Percentiles rank a stretch among this genome's conserved stretches.
These are phyloP conservation scores for Fusarium protoensiforme DNA, from an alignment of 2,329 filamentous ascomycete species.

Conservation along the genomic window DNA sequence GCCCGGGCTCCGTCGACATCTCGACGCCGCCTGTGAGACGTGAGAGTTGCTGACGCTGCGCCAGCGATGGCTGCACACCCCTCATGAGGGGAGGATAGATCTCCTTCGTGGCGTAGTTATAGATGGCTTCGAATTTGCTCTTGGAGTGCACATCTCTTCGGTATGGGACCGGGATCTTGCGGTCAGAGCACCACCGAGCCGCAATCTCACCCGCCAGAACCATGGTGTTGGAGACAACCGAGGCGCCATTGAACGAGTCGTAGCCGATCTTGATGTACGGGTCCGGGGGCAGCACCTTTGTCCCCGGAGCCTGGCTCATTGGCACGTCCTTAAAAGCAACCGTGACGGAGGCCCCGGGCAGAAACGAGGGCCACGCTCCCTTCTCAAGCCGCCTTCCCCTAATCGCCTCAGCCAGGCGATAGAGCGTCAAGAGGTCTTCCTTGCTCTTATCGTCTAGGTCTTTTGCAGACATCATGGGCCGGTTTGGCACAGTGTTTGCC, in stretches of 20 bases:
- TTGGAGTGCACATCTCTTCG: slow-evolving; percentile 59
- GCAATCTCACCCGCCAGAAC: slow-evolving; percentile 70
- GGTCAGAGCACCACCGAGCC: slow-evolving; percentile 68
- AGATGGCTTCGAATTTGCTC: slow-evolving; percentile 49
- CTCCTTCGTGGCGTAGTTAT: slow-evolving; percentile 50
- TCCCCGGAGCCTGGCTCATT: slow-evolving; percentile 10
- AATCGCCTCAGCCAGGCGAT: slow-evolving; percentile 59
- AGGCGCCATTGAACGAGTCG: slow-evolving; percentile 45
- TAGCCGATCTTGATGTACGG: slow-evolving; percentile 59
- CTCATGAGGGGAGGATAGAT: slow-evolving; percentile 48
- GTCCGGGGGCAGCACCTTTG: slow-evolving; percentile 54
- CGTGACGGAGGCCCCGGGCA: slow-evolving; percentile 54
- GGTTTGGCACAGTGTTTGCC: slow-evolving; percentile 41
- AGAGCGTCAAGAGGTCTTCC: slow-evolving; percentile 59
- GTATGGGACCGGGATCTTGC: slow-evolving; percentile 69
- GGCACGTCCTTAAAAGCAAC: slow-evolving; percentile 55
- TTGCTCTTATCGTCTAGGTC: slow-evolving; percentile 57
- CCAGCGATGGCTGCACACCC: slow-evolving; percentile 48
- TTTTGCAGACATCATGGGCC: slow-evolving; percentile 55
- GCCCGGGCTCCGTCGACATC: slow-evolving; percentile 63
- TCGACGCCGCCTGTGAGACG: slow-evolving; percentile 60
- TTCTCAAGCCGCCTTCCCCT: slow-evolving; percentile 55
- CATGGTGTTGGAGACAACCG: slow-evolving; percentile 61
- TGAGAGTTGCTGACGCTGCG: slow-evolving; percentile 45
- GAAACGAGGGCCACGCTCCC: slow-evolving; percentile 62